phyloP scores from a whole-genome alignment of 148 eudicot genomes.

The Pharnaceum exiguum region DNA sequence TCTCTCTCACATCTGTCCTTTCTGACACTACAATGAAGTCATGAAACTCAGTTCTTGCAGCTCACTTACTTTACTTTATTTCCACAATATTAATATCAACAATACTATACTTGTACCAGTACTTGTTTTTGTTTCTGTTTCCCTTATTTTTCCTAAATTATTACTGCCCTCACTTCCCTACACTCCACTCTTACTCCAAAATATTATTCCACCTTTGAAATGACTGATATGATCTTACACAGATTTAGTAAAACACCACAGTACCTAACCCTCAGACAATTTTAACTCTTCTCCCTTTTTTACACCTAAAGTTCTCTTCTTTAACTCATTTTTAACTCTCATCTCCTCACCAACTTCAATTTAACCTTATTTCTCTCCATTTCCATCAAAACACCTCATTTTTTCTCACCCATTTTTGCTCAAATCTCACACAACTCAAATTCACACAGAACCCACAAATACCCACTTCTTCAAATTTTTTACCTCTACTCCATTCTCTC shows the following conservation, averaged over 20 bases:
- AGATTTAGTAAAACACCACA: slow-evolving; percentile 28
- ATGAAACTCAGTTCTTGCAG: slow-evolving; percentile 13
- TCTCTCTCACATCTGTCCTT: neutral
- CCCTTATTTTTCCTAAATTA: no score
- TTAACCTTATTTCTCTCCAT: neutral
- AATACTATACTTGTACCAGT: slow-evolving; percentile 1
- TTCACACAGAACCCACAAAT: neutral
- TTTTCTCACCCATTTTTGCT: slow-evolving; percentile 3
- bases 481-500: slow-evolving; percentile 4
- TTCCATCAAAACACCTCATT: neutral
- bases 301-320: neutral
- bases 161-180: neutral
- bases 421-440: neutral
- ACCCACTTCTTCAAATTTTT: neutral
- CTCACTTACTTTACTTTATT: neutral
- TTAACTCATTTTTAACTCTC: neutral
- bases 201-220: neutral
- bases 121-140: neutral
- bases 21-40: slow-evolving; percentile 26
- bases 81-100: no score
- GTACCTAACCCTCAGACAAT: slow-evolving; percentile 10
- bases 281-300: neutral
- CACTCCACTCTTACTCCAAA: slow-evolving; percentile 17
- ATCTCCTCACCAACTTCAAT: neutral
- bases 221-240: slow-evolving; percentile 27